Evolutionary conservation across 2,329 filamentous ascomycete genomes (phyloP), one percentile per base, ranked within the genome.

Genomic region (Torrubiellomyces zombiae): DNA sequence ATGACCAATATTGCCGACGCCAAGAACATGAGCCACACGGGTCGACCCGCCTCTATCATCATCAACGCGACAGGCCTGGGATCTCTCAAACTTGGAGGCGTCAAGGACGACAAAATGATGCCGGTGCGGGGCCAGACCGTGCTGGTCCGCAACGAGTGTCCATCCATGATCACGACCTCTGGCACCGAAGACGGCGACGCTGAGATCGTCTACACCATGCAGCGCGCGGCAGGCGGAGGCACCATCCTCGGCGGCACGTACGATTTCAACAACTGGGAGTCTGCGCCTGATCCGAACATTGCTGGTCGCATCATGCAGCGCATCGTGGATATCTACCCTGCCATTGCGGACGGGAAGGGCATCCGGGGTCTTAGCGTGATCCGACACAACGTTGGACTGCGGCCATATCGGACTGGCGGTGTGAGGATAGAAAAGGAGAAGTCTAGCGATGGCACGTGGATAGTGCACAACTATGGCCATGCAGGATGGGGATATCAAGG

Each of bases 191-290:
- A 89, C 39, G 74, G 67, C 3, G 55, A 60, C 0, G 72, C 75
- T 17, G 83, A 93, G 48, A 56, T 74, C 4, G 56, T 67, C 29
- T 94, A 94, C 45, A 62, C 78, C 23, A 93, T 94, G 83, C 72
- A 71, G 40, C 66, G 85, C 15, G 79, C 83, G 1, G 64, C 62
- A 0, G 67, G 67, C n/a, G 85, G 83, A 12, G 85, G 85, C 8
- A 89, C 80, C 0, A 63, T 93, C 20, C 56, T 93, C 3, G 85
- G 83, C n/a, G 85, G 85, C 3, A 86, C 75, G 23, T 79, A 91
- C 40, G 74, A 83, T 45, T 68, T 75, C 38, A 64, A 72, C 15
- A 76, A 73, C 40, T 92, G 81, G 81, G 78, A 89, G 37, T 65
- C 71, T 18, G 64, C 75, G 35, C 72, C 76, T 1, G 83, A 93